A percentile compares a stretch with the other conserved stretches of the same genome.
Evolutionary conservation across 2,329 filamentous ascomycete genomes (phyloP).

Genomic region (Boeremia lycopersici): DNA sequence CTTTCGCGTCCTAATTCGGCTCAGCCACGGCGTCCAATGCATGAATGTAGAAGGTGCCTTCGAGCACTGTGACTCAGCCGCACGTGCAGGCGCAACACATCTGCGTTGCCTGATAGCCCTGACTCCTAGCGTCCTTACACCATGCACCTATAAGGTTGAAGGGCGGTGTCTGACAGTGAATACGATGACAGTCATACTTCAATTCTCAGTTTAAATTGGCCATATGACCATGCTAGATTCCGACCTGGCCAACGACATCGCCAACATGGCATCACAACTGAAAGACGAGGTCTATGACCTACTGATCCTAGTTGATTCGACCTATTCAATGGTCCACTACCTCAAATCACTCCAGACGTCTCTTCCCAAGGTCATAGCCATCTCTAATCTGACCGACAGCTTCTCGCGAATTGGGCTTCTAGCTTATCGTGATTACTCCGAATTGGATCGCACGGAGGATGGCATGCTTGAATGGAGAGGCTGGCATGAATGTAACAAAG

Average conservation of each 20-base stretch:
- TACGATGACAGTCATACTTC: background rate
- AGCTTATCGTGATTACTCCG: constrained; percentile 58
- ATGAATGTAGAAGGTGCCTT: background rate
- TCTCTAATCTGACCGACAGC: constrained; percentile 56
- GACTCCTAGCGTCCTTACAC: background rate
- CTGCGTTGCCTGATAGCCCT: background rate
- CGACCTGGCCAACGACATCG: background rate
- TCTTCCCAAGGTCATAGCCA: constrained; percentile 58
- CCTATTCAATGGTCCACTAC: constrained; percentile 54
- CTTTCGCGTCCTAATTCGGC: background rate
- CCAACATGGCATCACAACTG: background rate
- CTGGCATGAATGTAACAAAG: constrained; percentile 46
- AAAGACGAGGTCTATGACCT: constrained; percentile 49
- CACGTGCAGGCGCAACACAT: background rate
- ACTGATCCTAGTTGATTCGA: constrained; percentile 56
- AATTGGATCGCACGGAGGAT: constrained; percentile 10
- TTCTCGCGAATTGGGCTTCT: constrained; percentile 59
- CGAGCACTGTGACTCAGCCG: background rate
- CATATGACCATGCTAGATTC: too few species aligned
- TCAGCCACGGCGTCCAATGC: background rate
- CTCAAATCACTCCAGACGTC: constrained; percentile 53
- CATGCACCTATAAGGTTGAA: background rate
- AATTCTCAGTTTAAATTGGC: background rate
- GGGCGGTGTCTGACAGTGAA: background rate
- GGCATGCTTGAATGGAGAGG: constrained; percentile 57